Evolutionary conservation across 2,329 filamentous ascomycete genomes (phyloP).

Genomic region (Aspergillus quadrilineatus): DNA sequence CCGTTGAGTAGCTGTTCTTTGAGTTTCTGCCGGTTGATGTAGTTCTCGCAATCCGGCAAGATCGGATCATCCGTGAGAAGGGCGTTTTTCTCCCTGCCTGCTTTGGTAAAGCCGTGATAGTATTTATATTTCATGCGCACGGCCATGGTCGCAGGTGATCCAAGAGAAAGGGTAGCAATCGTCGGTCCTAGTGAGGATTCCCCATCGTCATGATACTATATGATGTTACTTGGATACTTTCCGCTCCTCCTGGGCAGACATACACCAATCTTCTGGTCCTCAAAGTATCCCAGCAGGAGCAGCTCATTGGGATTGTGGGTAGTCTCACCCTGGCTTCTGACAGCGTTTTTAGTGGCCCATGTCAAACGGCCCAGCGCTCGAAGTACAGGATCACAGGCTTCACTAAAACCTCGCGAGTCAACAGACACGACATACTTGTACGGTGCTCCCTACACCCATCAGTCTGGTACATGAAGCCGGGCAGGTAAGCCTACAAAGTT

Average conservation of each 20-base stretch:
- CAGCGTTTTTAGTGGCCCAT: conserved; percentile 51
- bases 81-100: background rate
- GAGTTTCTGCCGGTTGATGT: conserved; percentile 24
- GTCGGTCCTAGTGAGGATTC: conserved; percentile 56
- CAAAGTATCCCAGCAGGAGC: conserved; percentile 56
- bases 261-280: conserved; percentile 54
- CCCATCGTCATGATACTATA: conserved; percentile 59
- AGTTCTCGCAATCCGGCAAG: conserved; percentile 31
- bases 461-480: background rate
- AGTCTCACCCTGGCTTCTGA: conserved; percentile 26
- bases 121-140: conserved; percentile 57
- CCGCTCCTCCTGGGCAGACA: conserved; percentile 14
- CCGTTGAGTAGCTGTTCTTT: conserved; percentile 21
- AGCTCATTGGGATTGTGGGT: conserved; percentile 55
- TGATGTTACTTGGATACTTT: background rate
- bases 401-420: conserved; percentile 43
- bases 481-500: conserved; percentile 44
- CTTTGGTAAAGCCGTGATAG: conserved; percentile 30
- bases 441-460: conserved; percentile 50
- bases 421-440: conserved; percentile 60
- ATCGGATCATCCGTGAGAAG: conserved; percentile 31
- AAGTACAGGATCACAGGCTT: conserved; percentile 44
- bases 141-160: conserved; percentile 52
- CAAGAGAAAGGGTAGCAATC: conserved; percentile 57
- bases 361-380: conserved; percentile 51